A percentile compares a stretch with the other conserved stretches of the same genome.
Evolutionary conservation across 2,329 filamentous ascomycete genomes (phyloP).

Genomic region (Arthrobotrys entomopaga): DNA sequence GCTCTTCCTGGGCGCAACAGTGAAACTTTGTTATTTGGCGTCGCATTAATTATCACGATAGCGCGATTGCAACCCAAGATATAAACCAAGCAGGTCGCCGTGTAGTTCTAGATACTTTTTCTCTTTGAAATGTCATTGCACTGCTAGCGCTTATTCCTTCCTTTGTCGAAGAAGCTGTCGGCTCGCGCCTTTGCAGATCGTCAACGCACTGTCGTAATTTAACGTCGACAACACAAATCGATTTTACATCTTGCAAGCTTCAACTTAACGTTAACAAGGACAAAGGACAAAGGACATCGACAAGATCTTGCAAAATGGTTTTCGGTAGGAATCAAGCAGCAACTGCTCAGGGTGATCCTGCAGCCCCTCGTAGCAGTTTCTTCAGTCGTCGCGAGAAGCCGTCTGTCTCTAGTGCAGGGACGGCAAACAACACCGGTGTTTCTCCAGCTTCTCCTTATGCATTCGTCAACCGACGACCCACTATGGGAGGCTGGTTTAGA

Average conservation of each 20-base stretch:
- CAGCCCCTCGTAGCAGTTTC: conserved; percentile 33
- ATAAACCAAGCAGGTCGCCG: conserved; percentile 13
- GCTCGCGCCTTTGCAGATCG: neutral
- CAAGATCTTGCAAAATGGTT: conserved; percentile 16
- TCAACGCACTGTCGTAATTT: conserved; percentile 31
- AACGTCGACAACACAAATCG: conserved; percentile 25
- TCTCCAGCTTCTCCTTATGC: conserved; percentile 43
- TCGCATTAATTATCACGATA: neutral
- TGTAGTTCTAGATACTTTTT: neutral
- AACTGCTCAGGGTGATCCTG: conserved; percentile 4
- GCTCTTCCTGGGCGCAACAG: conserved; percentile 22
- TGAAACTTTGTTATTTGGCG: neutral
- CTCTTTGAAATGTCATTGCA: too few species aligned
- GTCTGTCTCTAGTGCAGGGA: conserved; percentile 37
- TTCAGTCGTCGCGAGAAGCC: conserved; percentile 45
- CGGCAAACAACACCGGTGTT: conserved; percentile 29
- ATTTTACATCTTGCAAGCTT: neutral
- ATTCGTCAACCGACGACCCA: conserved; percentile 67
- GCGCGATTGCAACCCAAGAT: conserved; percentile 1
- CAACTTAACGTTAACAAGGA: neutral
- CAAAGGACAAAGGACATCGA: too few species aligned
- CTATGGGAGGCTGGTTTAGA: conserved; percentile 76
- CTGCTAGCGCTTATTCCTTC: neutral
- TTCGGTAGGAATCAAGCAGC: conserved; percentile 19
- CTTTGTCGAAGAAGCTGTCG: conserved; percentile 1